A percentile compares a stretch with the other conserved stretches of the same genome.
Conservation (phyloP, 768 basidiomycete genomes). For the Agaricus sinodeliciosus region DNA sequence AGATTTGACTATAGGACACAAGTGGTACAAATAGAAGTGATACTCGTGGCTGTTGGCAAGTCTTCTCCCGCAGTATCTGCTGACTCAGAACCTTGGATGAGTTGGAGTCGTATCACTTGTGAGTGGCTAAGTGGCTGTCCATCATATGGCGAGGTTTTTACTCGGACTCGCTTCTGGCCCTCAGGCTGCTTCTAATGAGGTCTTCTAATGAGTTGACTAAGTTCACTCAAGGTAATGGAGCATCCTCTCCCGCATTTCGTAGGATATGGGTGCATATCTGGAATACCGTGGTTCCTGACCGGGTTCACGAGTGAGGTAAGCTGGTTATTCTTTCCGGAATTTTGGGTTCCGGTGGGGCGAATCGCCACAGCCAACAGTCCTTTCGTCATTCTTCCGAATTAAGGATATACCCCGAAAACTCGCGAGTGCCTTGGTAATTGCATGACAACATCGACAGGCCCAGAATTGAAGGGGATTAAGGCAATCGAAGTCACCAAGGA, state of each 20-base stretch:
- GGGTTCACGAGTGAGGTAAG: neutral
- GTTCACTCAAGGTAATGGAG: neutral
- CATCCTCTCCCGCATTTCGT: neutral
- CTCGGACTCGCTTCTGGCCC: neutral
- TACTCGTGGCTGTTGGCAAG: neutral
- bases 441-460: too few species aligned
- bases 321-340: neutral
- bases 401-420: neutral
- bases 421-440: neutral
- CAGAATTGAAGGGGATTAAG: too few species aligned
- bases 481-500: too few species aligned
- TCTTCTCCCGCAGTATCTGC: slow-evolving; percentile 1
- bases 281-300: neutral
- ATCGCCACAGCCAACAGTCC: neutral
- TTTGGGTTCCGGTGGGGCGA: neutral
- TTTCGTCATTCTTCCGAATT: too few species aligned
- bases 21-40: neutral
- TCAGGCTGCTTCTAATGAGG: slow-evolving; percentile 2
- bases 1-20: neutral
- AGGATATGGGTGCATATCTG: neutral
- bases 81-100: slow-evolving; percentile 3
- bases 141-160: neutral
- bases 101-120: neutral
- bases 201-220: slow-evolving; percentile 6
- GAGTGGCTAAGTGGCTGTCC: slow-evolving; percentile 1